These are phyloP conservation scores for Triglochin maritima DNA, from an alignment of 106 monocot species.

Conservation along the genomic window DNA sequence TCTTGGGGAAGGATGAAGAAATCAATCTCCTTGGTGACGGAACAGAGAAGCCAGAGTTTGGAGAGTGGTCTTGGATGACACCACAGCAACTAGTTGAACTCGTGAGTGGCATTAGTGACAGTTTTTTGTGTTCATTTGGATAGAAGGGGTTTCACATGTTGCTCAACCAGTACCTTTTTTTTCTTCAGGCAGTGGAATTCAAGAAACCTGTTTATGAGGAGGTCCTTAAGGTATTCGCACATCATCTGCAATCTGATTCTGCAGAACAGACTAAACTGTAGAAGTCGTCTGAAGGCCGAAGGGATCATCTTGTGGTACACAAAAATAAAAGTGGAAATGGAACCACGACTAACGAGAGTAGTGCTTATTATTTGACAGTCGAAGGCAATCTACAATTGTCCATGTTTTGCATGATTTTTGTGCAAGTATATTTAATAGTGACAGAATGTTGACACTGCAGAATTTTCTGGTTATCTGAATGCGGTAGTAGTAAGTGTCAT, in stretches of 20 bases:
- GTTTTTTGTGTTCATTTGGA: background rate
- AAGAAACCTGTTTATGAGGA: conserved; percentile 78
- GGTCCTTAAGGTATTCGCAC: conserved; percentile 37
- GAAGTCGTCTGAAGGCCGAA: too few relatives aligned
- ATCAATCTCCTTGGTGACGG: conserved; percentile 76
- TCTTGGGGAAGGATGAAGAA: conserved; percentile 79
- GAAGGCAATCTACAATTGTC: too few relatives aligned
- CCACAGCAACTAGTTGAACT: conserved; percentile 58
- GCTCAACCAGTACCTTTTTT: background rate
- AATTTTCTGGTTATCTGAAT: too few relatives aligned
- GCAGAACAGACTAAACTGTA: background rate
- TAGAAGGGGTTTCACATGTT: background rate
- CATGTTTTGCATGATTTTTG: too few relatives aligned
- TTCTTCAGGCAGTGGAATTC: conserved; percentile 48
- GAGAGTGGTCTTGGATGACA: conserved; percentile 86
- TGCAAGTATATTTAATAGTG: too few relatives aligned
- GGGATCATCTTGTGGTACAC: too few relatives aligned
- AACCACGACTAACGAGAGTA: too few relatives aligned
- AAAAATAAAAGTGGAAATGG: too few relatives aligned
- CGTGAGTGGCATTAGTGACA: conserved; percentile 23
- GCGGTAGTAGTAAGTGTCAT: too few relatives aligned
- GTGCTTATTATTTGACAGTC: too few relatives aligned
- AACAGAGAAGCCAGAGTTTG: conserved; percentile 82
- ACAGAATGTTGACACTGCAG: too few relatives aligned
- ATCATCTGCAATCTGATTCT: conserved; percentile 30